These are phyloP conservation scores for Melampsora larici-populina DNA, from an alignment of 1,284 basidiomycete species.

Conservation along the genomic window DNA sequence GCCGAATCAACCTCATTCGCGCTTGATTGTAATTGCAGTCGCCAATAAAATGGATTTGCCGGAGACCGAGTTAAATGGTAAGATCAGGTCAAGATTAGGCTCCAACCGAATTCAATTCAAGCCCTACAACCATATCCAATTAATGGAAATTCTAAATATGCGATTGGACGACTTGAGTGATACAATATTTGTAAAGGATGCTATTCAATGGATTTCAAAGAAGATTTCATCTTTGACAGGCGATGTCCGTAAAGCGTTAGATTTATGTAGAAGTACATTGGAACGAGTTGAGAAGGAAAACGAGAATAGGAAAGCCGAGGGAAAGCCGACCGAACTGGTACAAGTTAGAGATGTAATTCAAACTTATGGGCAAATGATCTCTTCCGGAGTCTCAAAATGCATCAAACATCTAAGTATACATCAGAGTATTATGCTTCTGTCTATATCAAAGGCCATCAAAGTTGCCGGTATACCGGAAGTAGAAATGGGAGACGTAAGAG, in stretches of 20 bases:
- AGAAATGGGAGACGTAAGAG: slow-evolving; percentile 36
- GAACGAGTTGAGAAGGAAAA: slow-evolving; percentile 57
- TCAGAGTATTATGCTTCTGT: slow-evolving; percentile 82
- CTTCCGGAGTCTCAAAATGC: slow-evolving; percentile 61
- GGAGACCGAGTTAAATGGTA: slow-evolving; percentile 83
- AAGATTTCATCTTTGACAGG: slow-evolving; percentile 89
- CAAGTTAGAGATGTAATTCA: slow-evolving; percentile 70
- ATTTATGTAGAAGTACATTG: slow-evolving; percentile 74
- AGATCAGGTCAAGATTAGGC: slow-evolving; percentile 89
- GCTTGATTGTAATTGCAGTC: slow-evolving; percentile 90
- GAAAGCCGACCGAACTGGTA: slow-evolving; percentile 58
- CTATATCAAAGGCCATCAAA: slow-evolving; percentile 60
- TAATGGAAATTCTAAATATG: slow-evolving; percentile 80
- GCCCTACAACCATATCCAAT: slow-evolving; percentile 76
- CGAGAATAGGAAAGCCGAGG: slow-evolving; percentile 55
- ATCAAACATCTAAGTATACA: slow-evolving; percentile 75
- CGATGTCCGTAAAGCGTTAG: slow-evolving; percentile 87
- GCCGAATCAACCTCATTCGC: slow-evolving; percentile 82
- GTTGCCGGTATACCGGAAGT: slow-evolving; percentile 37
- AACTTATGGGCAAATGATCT: slow-evolving; percentile 59
- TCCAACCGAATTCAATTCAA: slow-evolving; percentile 93
- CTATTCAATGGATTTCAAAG: slow-evolving; percentile 82
- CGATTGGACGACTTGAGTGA: slow-evolving; percentile 59
- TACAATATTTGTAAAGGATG: slow-evolving; percentile 62
- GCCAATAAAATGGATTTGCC: slow-evolving; percentile 99